A percentile compares a stretch with the other conserved stretches of the same genome.
phyloP scores from a whole-genome alignment of 768 basidiomycete genomes.

The Paxillus ammoniavirescens region DNA sequence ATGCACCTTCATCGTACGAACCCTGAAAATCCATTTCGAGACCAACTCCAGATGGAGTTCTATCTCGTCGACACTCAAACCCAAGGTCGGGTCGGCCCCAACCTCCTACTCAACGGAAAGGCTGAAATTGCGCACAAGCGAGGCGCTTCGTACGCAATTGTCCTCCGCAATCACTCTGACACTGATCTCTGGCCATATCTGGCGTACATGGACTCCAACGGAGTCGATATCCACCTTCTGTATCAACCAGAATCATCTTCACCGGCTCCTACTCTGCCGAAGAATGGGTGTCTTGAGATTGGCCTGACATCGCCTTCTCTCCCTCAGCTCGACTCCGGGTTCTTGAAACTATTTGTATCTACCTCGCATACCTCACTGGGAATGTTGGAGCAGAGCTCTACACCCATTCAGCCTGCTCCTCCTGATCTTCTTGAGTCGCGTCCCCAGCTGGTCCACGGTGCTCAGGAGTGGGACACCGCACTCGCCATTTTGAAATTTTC shows the following conservation, averaged over 20 bases:
- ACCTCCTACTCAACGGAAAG: constrained; percentile 47
- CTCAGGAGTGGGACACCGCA: constrained; percentile 31
- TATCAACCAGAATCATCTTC: constrained; percentile 46
- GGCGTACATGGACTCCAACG: constrained; percentile 57
- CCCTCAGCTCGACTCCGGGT: constrained; percentile 43
- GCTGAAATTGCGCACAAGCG: constrained; percentile 46
- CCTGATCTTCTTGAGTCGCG: constrained; percentile 7
- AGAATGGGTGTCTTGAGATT: constrained; percentile 38
- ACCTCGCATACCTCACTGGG: constrained; percentile 48
- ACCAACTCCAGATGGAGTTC: constrained; percentile 53
- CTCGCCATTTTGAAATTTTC: constrained; percentile 24
- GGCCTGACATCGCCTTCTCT: constrained; percentile 43
- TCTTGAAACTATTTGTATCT: constrained; percentile 59
- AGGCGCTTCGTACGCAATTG: constrained; percentile 44
- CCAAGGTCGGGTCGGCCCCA: constrained; percentile 42
- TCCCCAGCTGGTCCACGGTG: constrained; percentile 6
- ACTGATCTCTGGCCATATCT: constrained; percentile 62
- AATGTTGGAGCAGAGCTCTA: constrained; percentile 46
- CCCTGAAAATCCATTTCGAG: constrained; percentile 42
- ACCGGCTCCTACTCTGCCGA: constrained; percentile 43
- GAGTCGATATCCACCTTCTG: constrained; percentile 52
- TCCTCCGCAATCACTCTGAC: constrained; percentile 49
- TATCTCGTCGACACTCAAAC: constrained; percentile 45
- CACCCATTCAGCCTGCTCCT: constrained; percentile 15
- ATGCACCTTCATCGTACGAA: constrained; percentile 56